These are phyloP conservation scores for Mesembryanthemum crystallinum DNA, from an alignment of 148 eudicot genomes.

Conservation along the genomic window DNA sequence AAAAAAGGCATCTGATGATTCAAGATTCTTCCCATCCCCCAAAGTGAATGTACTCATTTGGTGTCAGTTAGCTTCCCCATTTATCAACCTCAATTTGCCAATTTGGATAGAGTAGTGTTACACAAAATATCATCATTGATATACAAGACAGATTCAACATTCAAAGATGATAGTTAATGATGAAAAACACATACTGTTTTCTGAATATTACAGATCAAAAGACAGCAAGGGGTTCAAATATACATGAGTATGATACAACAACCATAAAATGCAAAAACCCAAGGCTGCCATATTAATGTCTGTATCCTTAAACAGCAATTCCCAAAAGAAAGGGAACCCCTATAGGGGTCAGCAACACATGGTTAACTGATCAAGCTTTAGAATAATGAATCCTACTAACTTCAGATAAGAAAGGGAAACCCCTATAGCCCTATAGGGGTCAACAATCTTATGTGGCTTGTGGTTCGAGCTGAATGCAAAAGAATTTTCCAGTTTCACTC, in stretches of 20 bases:
- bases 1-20: not conserved
- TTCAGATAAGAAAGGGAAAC: no score
- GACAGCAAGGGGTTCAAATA: not conserved
- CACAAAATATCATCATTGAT: not conserved
- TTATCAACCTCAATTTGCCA: not conserved
- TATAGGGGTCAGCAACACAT: not conserved
- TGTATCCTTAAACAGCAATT: not conserved
- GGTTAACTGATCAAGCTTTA: not conserved
- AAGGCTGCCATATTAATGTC: not conserved
- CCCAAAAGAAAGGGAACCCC: not conserved
- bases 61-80: not conserved
- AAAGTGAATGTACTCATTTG: not conserved
- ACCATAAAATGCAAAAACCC: not conserved
- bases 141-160: not conserved
- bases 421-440: no score
- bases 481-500: no score
- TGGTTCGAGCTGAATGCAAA: no score
- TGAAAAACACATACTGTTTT: not conserved
- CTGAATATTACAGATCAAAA: not conserved
- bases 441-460: no score
- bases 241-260: not conserved
- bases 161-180: not conserved
- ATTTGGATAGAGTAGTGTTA: not conserved
- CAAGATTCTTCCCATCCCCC: not conserved
- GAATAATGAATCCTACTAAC: not conserved